Percentiles rank a stretch among this genome's conserved stretches.
phyloP scores from a whole-genome alignment of 257 asterid species.

The Jasminum sambac region DNA sequence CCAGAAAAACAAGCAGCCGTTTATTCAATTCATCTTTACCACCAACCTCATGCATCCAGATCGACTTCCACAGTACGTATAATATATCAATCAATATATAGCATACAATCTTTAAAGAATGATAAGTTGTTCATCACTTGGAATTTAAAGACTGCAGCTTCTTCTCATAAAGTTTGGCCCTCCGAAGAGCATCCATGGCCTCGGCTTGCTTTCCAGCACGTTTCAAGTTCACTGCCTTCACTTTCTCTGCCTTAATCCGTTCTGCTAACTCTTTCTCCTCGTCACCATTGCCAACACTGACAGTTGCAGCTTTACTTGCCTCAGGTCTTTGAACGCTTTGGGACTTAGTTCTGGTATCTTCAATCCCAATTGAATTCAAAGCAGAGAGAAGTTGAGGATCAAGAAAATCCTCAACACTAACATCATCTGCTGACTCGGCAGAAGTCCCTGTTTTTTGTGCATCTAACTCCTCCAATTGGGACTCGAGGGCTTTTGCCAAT shows the following conservation, averaged over 20 bases:
- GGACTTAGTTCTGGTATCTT: slow-evolving; percentile 31
- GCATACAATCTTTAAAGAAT: not conserved
- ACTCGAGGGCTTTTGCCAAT: slow-evolving; percentile 75
- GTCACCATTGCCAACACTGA: slow-evolving; percentile 25
- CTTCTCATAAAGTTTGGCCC: slow-evolving; percentile 76
- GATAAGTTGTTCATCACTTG: slow-evolving; percentile 17
- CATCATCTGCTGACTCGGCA: slow-evolving; percentile 44
- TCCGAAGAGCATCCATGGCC: slow-evolving; percentile 76
- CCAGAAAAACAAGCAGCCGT: not conserved
- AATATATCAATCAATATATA: not conserved
- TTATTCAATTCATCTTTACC: not conserved
- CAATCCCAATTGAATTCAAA: slow-evolving; percentile 71
- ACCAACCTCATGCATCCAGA: not conserved
- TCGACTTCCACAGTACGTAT: not conserved
- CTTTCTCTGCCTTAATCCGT: slow-evolving; percentile 70
- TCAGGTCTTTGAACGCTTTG: slow-evolving; percentile 35
- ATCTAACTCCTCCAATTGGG: slow-evolving; percentile 62
- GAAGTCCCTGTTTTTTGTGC: slow-evolving; percentile 30
- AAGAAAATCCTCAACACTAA: slow-evolving; percentile 70
- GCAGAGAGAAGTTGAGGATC: slow-evolving; percentile 91
- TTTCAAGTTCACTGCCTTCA: slow-evolving; percentile 76
- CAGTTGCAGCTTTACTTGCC: slow-evolving; percentile 25
- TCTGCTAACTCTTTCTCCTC: slow-evolving; percentile 59
- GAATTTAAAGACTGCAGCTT: slow-evolving; percentile 63
- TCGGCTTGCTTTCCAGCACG: slow-evolving; percentile 86